Percentiles rank a stretch among this genome's conserved stretches.
Evolutionary conservation across 2,329 filamentous ascomycete genomes (phyloP).

Genomic region (Colletotrichum orbiculare): DNA sequence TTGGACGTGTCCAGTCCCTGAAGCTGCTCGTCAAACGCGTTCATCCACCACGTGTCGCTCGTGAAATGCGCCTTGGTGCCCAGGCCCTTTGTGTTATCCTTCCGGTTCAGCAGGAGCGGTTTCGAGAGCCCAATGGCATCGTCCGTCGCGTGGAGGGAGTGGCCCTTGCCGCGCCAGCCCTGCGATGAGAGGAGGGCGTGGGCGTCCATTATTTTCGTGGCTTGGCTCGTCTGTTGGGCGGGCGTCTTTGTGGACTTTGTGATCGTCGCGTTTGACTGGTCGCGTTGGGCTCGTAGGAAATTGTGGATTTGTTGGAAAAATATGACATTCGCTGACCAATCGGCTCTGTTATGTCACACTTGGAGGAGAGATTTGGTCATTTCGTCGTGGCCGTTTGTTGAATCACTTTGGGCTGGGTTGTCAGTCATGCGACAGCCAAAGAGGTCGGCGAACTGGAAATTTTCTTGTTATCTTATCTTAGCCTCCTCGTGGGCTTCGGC

Average conservation of each 20-base stretch:
- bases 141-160: constrained; percentile 82
- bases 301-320: not conserved
- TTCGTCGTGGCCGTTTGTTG: too few relatives aligned
- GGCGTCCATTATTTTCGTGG: constrained; percentile 74
- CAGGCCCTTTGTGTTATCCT: constrained; percentile 83
- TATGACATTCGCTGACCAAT: not conserved
- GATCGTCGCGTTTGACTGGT: not conserved
- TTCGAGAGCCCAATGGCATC: constrained; percentile 82
- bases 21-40: constrained; percentile 91
- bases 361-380: too few relatives aligned
- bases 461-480: constrained; percentile 38
- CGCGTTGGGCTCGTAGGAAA: not conserved
- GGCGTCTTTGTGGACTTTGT: too few relatives aligned
- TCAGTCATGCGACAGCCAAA: too few relatives aligned
- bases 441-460: constrained; percentile 20
- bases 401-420: too few relatives aligned
- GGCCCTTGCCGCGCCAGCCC: constrained; percentile 90
- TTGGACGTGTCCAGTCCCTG: constrained; percentile 78
- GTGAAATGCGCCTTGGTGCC: constrained; percentile 78
- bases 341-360: not conserved
- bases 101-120: constrained; percentile 85
- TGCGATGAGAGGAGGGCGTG: constrained; percentile 84
- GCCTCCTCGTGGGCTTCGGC: not conserved
- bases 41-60: constrained; percentile 95
- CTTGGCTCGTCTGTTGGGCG: too few relatives aligned